Percentiles rank a stretch among this genome's conserved stretches.
Conservation (phyloP, 371 early-diverging fungal genomes). For the Coemansia sp. region DNA sequence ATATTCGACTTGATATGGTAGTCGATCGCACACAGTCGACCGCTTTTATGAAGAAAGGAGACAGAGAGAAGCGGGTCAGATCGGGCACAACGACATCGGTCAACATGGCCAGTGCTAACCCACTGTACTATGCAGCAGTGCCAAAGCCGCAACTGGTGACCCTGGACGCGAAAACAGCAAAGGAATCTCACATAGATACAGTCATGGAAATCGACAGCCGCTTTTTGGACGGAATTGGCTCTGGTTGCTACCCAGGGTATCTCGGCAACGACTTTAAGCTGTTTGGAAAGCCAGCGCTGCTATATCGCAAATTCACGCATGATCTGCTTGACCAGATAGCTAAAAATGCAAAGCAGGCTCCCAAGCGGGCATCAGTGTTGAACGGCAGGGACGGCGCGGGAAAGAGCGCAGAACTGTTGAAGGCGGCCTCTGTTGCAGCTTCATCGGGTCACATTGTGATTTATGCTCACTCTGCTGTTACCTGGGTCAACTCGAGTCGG, state of each 20-base stretch:
- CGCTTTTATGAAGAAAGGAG: constrained; percentile 40
- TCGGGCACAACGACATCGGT: constrained; percentile 34
- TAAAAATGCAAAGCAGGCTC: constrained; percentile 3
- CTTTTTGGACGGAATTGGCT: constrained; percentile 31
- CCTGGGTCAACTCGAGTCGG: constrained; percentile 50
- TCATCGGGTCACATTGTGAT: constrained; percentile 36
- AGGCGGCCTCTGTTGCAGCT: constrained; percentile 38
- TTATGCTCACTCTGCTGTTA: constrained; percentile 29
- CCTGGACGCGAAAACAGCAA: constrained; percentile 27
- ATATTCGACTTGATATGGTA: background rate
- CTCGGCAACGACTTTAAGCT: constrained; percentile 45
- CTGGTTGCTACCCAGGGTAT: constrained; percentile 19
- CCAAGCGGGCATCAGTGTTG: constrained; percentile 34
- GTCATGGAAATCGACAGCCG: constrained; percentile 28
- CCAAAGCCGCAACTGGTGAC: constrained; percentile 7
- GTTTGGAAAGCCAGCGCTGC: constrained; percentile 43
- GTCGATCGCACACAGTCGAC: constrained; percentile 44
- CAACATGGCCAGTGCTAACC: constrained; percentile 30
- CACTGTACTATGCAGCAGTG: constrained; percentile 18
- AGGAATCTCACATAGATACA: constrained; percentile 11
- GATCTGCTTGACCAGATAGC: constrained; percentile 32
- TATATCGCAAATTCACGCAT: constrained; percentile 44
- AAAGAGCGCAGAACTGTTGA: constrained; percentile 50
- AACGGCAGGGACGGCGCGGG: constrained; percentile 42
- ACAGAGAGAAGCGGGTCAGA: constrained; percentile 16